Conservation (phyloP, 1,284 basidiomycete species). For the Rhizopogon parksii region DNA sequence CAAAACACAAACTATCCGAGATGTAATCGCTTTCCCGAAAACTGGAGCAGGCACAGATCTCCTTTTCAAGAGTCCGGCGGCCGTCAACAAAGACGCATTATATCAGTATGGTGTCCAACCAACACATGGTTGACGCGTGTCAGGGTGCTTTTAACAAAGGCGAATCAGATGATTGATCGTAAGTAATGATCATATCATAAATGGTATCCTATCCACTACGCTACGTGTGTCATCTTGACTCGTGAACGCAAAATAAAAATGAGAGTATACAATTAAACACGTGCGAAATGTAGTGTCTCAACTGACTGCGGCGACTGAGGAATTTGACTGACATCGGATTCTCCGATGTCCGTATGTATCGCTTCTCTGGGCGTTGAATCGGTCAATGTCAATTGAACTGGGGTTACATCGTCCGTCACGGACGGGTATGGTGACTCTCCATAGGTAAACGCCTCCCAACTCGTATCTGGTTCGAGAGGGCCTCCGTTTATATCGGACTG, state of each 20-base stretch:
- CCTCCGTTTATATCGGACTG: slow-evolving; percentile 22
- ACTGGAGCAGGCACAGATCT: slow-evolving; percentile 78
- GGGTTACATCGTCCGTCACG: slow-evolving; percentile 37
- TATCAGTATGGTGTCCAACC: slow-evolving; percentile 55
- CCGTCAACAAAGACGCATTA: slow-evolving; percentile 49
- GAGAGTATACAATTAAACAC: slow-evolving; percentile 13
- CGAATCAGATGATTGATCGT: slow-evolving; percentile 4
- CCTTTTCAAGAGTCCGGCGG: slow-evolving; percentile 82
- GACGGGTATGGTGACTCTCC: slow-evolving; percentile 33
- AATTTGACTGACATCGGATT: slow-evolving; percentile 19
- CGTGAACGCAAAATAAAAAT: slow-evolving; percentile 7
- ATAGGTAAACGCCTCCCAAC: slow-evolving; percentile 39
- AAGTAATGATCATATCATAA: slow-evolving; percentile 1
- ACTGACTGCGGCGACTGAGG: slow-evolving; percentile 27
- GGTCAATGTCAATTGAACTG: slow-evolving; percentile 40
- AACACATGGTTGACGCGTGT: slow-evolving; percentile 8
- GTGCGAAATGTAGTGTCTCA: slow-evolving; percentile 22
- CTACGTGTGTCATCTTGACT: neutral
- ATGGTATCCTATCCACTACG: neutral
- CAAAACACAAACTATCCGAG: slow-evolving; percentile 77
- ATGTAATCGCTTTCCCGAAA: slow-evolving; percentile 97
- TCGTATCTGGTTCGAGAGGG: slow-evolving; percentile 17
- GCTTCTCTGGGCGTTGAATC: slow-evolving; percentile 24
- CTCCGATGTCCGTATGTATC: slow-evolving; percentile 22
- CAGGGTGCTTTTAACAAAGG: slow-evolving; percentile 4